Percentiles rank a stretch among this genome's conserved stretches.
These are phyloP conservation scores for Capsaspora owczarzaki DNA, from an alignment of 78 protist species.

Conservation along the genomic window DNA sequence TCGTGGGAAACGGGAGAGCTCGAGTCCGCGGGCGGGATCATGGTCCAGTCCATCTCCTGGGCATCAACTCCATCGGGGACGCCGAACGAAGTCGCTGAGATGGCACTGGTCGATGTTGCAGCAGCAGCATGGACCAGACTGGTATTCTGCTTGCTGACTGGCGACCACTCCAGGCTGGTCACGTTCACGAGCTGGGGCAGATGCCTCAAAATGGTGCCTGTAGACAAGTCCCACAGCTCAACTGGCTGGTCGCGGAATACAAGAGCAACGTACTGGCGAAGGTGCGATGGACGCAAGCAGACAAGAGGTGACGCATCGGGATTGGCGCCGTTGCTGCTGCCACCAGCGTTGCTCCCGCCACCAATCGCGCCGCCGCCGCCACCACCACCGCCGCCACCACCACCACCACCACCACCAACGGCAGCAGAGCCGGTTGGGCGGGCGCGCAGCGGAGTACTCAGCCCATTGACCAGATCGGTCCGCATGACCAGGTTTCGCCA, in stretches of 20 bases:
- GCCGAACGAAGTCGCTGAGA: too few relatives aligned
- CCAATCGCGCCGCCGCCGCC: background rate
- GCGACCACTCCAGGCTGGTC: background rate
- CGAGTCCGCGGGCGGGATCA: too few relatives aligned
- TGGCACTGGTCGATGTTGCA: too few relatives aligned
- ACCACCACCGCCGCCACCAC: background rate
- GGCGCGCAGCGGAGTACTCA: background rate
- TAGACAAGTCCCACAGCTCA: constrained; percentile 2
- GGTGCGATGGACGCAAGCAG: background rate
- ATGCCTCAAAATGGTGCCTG: background rate
- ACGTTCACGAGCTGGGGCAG: background rate
- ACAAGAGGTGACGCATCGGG: background rate
- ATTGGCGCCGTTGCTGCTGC: background rate
- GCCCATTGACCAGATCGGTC: background rate
- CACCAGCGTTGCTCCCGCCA: background rate
- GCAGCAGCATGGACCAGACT: too few relatives aligned
- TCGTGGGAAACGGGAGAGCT: too few relatives aligned
- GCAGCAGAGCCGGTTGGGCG: background rate
- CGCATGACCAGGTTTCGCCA: background rate
- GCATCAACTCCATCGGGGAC: too few relatives aligned
- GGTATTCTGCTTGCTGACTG: too few relatives aligned
- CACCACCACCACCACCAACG: background rate
- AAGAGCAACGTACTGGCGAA: background rate
- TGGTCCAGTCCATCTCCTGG: too few relatives aligned
- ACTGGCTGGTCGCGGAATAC: background rate